Conservation (phyloP, 2,329 filamentous ascomycete species). For the Claviceps paspali region DNA sequence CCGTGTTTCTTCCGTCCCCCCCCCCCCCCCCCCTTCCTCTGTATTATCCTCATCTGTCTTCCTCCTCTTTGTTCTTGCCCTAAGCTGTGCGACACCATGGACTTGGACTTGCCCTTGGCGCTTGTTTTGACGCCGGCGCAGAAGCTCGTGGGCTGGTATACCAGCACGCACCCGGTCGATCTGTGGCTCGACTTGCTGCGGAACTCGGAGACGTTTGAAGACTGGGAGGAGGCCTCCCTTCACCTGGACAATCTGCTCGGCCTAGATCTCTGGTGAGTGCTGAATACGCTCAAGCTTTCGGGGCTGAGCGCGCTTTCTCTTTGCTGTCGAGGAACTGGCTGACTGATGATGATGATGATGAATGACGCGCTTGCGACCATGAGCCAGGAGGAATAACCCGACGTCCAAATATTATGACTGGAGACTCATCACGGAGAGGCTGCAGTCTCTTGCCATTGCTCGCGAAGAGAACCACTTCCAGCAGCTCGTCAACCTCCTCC, state of each 20-base stretch:
- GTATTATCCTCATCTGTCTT: too few species aligned
- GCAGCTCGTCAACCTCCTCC: constrained; percentile 61
- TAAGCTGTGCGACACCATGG: constrained; percentile 9
- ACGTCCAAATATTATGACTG: constrained; percentile 76
- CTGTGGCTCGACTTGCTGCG: constrained; percentile 50
- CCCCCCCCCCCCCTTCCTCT: too few species aligned
- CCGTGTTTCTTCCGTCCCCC: too few species aligned
- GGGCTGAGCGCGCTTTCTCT: too few species aligned
- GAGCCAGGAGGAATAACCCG: constrained; percentile 59
- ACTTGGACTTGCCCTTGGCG: constrained; percentile 2
- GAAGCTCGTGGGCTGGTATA: constrained; percentile 56
- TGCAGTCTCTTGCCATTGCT: constrained; percentile 54
- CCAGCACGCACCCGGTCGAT: constrained; percentile 46
- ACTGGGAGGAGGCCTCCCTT: constrained; percentile 75
- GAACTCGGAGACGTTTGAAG: constrained; percentile 57
- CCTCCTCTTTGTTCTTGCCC: too few species aligned
- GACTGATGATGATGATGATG: neutral
- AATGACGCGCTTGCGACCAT: neutral
- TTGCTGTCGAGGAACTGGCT: neutral
- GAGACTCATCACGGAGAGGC: constrained; percentile 62
- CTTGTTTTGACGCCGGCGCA: constrained; percentile 23
- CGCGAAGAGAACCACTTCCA: constrained; percentile 59
- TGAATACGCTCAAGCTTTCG: too few species aligned
- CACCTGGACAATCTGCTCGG: constrained; percentile 71
- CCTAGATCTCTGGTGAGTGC: constrained; percentile 58